Conservation (phyloP, 441 rosid genomes). For the Eugenia klotzschiana region DNA sequence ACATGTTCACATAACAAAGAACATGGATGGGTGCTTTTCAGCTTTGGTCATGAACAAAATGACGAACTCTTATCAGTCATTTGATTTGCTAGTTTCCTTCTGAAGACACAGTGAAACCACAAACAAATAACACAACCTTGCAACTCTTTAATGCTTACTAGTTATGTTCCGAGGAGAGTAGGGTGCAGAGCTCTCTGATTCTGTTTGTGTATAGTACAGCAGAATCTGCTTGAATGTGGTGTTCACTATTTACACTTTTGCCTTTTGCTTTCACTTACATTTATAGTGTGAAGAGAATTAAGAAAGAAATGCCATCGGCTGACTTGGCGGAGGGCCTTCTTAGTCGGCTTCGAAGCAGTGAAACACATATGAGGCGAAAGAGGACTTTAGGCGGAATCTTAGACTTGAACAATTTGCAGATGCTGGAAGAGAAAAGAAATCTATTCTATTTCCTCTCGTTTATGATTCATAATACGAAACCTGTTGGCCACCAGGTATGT, state of each 20-base stretch:
- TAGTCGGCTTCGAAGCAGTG: conserved; percentile 30
- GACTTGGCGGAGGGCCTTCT: conserved; percentile 28
- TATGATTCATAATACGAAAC: conserved; percentile 87
- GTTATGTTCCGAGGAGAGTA: background rate
- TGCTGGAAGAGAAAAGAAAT: conserved; percentile 89
- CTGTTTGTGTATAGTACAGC: background rate
- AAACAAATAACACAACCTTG: background rate
- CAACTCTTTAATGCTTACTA: background rate
- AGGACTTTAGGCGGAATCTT: conserved; percentile 57
- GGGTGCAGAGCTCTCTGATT: background rate
- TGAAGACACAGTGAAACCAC: background rate
- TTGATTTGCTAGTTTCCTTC: background rate
- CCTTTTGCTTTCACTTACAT: conserved; percentile 7
- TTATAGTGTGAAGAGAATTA: conserved; percentile 21
- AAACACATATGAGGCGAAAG: conserved; percentile 32
- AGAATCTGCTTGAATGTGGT: background rate
- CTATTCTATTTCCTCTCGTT: conserved; percentile 81
- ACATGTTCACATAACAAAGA: background rate
- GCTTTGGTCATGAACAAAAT: background rate
- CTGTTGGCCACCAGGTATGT: conserved; percentile 96
- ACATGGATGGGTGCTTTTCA: background rate
- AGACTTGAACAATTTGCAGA: conserved; percentile 59
- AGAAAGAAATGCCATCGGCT: conserved; percentile 26
- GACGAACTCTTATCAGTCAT: background rate
- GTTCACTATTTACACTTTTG: background rate